phyloP scores from a whole-genome alignment of 495 filamentous ascomycete species.

The Oidiodendron maius region DNA sequence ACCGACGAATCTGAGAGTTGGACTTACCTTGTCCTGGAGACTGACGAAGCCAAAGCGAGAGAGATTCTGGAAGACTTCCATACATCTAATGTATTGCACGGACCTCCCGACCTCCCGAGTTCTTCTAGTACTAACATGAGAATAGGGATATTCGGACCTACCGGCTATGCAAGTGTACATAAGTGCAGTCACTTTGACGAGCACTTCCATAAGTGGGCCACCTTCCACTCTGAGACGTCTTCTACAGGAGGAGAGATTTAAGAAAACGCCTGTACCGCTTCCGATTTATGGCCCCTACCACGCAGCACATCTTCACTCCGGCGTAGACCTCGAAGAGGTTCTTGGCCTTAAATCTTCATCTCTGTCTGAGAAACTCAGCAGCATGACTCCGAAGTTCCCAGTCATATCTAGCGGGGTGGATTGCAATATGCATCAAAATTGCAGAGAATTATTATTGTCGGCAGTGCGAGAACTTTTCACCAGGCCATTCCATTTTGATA shows the following conservation, averaged over 20 bases:
- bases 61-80: constrained; percentile 46
- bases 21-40: constrained; percentile 47
- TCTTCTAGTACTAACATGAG: constrained; percentile 7
- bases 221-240: constrained; percentile 56
- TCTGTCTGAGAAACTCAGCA: constrained; percentile 32
- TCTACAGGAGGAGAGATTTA: constrained; percentile 47
- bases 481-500: constrained; percentile 49
- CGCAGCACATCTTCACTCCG: constrained; percentile 63
- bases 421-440: constrained; percentile 35
- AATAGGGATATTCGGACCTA: neutral
- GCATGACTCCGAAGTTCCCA: constrained; percentile 43
- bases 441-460: constrained; percentile 41
- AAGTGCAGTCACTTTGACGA: constrained; percentile 64
- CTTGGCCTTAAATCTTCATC: constrained; percentile 36
- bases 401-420: constrained; percentile 51
- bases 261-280: constrained; percentile 51
- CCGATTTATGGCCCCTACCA: constrained; percentile 80
- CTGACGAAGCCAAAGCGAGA: constrained; percentile 34
- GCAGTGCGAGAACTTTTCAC: constrained; percentile 56
- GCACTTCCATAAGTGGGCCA: constrained; percentile 74
- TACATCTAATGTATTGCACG: constrained; percentile 32
- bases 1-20: constrained; percentile 45
- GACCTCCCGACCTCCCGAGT: neutral
- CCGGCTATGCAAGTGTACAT: constrained; percentile 58
- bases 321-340: constrained; percentile 55